A percentile compares a stretch with the other conserved stretches of the same genome.
Evolutionary conservation across 768 basidiomycete species (phyloP).

Genomic region (Naematelia encephala): DNA sequence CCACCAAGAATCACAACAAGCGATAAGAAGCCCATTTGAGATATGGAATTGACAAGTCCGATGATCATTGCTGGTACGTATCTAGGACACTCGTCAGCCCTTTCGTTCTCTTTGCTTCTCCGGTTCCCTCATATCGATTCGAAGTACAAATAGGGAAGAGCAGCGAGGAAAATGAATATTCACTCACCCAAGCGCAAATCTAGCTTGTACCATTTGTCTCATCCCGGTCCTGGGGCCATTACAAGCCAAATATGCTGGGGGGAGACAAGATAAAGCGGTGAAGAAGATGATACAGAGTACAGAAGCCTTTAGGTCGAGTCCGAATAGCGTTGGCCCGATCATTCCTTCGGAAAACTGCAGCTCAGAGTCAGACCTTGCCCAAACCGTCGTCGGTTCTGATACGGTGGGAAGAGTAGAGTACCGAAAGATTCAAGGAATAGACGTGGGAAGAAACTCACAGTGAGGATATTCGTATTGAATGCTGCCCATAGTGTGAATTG

Average conservation of each 20-base stretch:
- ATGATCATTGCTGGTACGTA: constrained; percentile 53
- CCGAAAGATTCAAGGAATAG: not conserved
- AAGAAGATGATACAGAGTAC: constrained; percentile 33
- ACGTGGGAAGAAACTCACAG: constrained; percentile 21
- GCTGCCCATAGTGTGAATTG: constrained; percentile 46
- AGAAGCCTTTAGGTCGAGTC: constrained; percentile 21
- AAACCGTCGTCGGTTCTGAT: not conserved
- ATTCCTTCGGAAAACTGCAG: constrained; percentile 40
- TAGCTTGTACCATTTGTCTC: constrained; percentile 73
- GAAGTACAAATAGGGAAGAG: no score
- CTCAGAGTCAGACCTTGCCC: no score
- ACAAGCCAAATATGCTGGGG: constrained; percentile 15
- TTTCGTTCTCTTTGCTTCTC: not conserved
- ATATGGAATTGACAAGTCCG: constrained; percentile 58
- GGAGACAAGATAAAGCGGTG: constrained; percentile 16
- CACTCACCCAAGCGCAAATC: constrained; percentile 14
- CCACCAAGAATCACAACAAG: constrained; percentile 68
- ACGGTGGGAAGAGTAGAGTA: no score
- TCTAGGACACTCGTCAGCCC: constrained; percentile 8
- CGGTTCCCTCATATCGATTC: no score
- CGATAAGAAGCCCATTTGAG: constrained; percentile 64
- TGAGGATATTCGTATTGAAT: constrained; percentile 46
- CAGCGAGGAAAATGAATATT: no score
- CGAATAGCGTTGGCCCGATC: constrained; percentile 34
- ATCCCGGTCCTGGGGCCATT: constrained; percentile 67